Conservation (phyloP, 2,329 filamentous ascomycete species). For the Claviceps spartinae region DNA sequence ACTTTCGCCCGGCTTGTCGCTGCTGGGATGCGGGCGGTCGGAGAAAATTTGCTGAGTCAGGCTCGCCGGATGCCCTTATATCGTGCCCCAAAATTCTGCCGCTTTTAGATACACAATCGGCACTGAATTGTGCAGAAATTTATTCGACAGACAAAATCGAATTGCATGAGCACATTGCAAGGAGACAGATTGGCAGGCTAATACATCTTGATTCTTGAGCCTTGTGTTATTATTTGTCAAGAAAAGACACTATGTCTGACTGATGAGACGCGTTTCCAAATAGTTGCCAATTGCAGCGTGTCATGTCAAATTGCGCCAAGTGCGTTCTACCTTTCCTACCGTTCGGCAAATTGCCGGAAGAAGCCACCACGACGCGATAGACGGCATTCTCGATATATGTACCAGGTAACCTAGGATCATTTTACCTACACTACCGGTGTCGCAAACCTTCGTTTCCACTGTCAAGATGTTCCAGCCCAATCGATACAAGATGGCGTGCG, state of each 20-base stretch:
- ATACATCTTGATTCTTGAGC: too few relatives aligned
- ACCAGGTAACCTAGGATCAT: too few relatives aligned
- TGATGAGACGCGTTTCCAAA: neutral
- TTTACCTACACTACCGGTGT: too few relatives aligned
- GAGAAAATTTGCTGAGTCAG: conserved; percentile 32
- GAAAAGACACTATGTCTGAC: too few relatives aligned
- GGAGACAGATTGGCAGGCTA: neutral
- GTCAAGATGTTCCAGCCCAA: too few relatives aligned
- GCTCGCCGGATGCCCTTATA: conserved; percentile 24
- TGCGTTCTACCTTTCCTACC: neutral
- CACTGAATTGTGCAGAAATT: conserved; percentile 12
- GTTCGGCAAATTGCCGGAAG: neutral
- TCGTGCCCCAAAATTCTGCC: conserved; percentile 25
- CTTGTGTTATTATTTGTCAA: too few relatives aligned
- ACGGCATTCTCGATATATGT: too few relatives aligned
- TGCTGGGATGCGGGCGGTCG: conserved; percentile 19
- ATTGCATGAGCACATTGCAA: neutral
- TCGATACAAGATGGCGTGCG: too few relatives aligned
- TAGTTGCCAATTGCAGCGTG: neutral
- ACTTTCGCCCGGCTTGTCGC: conserved; percentile 8
- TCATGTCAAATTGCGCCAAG: neutral
- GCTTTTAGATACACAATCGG: conserved; percentile 25
- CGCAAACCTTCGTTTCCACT: too few relatives aligned
- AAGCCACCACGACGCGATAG: neutral
- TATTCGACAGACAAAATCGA: conserved; percentile 3